Base-by-base conservation (phyloP, 352 stramenopile species). In the Phytophthora ohioensis region DNA sequence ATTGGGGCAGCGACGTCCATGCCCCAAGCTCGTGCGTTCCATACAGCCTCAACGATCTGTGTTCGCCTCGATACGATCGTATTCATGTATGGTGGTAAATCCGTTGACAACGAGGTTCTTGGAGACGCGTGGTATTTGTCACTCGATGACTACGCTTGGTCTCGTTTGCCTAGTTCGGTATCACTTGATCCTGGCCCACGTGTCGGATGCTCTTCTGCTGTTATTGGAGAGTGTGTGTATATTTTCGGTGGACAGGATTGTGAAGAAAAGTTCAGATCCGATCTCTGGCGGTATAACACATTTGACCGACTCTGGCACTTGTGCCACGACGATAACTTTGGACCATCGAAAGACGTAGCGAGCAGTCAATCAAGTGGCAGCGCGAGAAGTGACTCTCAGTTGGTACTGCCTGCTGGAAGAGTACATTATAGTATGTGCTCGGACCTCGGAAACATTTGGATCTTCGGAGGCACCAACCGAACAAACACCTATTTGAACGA, bases 231-330 rank as follows among this genome's bases (percentile, higher is more conserved):
- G 55, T 91, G 79, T 43, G 87, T 97, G 2, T 97, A 90, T 43
- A 54, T 97, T 0, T 97, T 95, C 63, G 90, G 88, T 42, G 90
- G 90, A 1, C 73, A 91, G 60, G 88, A 95, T 67, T 87, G 87
- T 43, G 88, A 94, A 69, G 87, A 93, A 48, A 91, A 90, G 39
- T 73, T 90, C 15, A 77, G 88, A 32, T 82, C 88, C 3, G 90
- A 95, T 58, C 66, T 97, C 13, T 97, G 90, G 90, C 71, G 86
- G 12, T 95, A 94, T 62, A 95, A 95, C 62, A 93, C 87, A 2
- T 97, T 97, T 66, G 90, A 97, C 57, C 87, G 88, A 15, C 71
- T 93, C 32, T 97, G 90, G 90, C 82, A 95, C 58, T 78, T 97
- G 42, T 95, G 85, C 32, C 77, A 95, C 56, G 88, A 95, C 38